These are phyloP conservation scores for Xerocomus potaroensis DNA, from an alignment of 768 basidiomycete genomes.

Conservation along the genomic window DNA sequence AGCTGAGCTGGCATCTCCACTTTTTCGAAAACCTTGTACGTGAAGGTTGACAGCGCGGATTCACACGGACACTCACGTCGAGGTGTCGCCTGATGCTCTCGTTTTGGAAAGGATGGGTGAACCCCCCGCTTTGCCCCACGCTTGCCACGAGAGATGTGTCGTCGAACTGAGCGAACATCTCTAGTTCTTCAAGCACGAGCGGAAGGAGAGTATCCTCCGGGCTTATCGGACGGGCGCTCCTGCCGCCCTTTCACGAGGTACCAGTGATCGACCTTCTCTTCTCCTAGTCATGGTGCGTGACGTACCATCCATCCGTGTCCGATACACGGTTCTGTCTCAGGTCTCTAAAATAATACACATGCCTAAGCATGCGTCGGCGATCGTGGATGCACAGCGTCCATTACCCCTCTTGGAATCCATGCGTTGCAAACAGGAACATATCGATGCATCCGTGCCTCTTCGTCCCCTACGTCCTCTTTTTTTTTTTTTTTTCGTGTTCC, in stretches of 20 bases:
- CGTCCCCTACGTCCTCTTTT: too few species aligned
- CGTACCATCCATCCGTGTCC: slow-evolving; percentile 4
- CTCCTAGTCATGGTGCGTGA: background rate
- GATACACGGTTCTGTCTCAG: slow-evolving; percentile 6
- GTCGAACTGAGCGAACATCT: background rate
- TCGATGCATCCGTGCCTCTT: background rate
- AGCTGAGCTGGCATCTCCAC: slow-evolving; percentile 15
- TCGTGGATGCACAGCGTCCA: background rate
- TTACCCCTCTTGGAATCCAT: too few species aligned
- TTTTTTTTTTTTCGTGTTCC: too few species aligned
- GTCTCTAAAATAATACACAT: background rate
- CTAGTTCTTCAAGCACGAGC: background rate
- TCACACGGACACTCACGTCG: slow-evolving; percentile 5
- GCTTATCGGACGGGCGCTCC: slow-evolving; percentile 12
- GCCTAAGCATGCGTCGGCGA: background rate
- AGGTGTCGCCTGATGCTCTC: background rate
- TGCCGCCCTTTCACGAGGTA: slow-evolving; percentile 1
- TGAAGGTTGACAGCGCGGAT: background rate
- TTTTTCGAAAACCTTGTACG: slow-evolving; percentile 6
- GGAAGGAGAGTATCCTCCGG: background rate
- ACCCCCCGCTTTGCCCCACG: background rate
- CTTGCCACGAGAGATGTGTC: background rate
- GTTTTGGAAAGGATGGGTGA: background rate
- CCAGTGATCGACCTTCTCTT: background rate
- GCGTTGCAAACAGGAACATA: too few species aligned